These are phyloP conservation scores for Fusarium sp. DNA, from an alignment of 2,329 filamentous ascomycete species.

Conservation along the genomic window DNA sequence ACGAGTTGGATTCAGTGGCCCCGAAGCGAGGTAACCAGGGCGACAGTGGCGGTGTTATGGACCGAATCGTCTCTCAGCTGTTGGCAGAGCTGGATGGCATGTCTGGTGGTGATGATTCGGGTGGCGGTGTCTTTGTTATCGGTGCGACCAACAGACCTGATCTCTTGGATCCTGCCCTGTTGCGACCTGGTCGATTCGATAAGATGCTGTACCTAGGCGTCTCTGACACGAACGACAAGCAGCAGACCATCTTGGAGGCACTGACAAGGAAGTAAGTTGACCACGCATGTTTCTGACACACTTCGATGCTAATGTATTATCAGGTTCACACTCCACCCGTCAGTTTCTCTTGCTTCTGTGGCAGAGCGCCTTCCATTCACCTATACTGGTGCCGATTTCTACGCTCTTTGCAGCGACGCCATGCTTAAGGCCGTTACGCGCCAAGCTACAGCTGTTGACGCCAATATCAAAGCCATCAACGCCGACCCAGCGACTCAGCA, in stretches of 20 bases:
- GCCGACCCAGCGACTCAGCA: slow-evolving; percentile 50
- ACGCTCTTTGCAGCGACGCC: slow-evolving; percentile 95
- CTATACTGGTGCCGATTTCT: slow-evolving; percentile 97
- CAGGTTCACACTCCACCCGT: slow-evolving; percentile 86
- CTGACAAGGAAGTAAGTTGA: slow-evolving; percentile 87
- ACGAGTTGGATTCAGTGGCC: slow-evolving; percentile 92
- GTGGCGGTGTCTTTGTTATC: slow-evolving; percentile 94
- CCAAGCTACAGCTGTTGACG: slow-evolving; percentile 85
- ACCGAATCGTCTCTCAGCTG: slow-evolving; percentile 94
- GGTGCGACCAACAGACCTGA: slow-evolving; percentile 96
- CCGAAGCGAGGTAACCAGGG: slow-evolving; percentile 98
- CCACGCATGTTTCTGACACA: not conserved
- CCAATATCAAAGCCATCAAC: slow-evolving; percentile 81
- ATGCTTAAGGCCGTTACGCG: slow-evolving; percentile 99
- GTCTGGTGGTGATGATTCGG: slow-evolving; percentile 89
- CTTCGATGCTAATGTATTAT: slow-evolving; percentile 20
- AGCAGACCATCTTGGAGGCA: slow-evolving; percentile 92
- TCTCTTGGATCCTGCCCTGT: slow-evolving; percentile 87
- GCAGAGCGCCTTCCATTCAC: slow-evolving; percentile 88
- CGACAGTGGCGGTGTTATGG: slow-evolving; percentile 97
- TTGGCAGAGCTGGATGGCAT: slow-evolving; percentile 97
- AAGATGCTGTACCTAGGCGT: slow-evolving; percentile 99
- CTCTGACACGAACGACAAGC: slow-evolving; percentile 96
- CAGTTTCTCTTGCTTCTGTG: slow-evolving; percentile 80
- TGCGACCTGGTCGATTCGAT: slow-evolving; percentile 93